Evolutionary conservation across 2,329 filamentous ascomycete genomes (phyloP), one percentile per base, ranked within the genome.

Genomic region (Cryphonectria radicalis): DNA sequence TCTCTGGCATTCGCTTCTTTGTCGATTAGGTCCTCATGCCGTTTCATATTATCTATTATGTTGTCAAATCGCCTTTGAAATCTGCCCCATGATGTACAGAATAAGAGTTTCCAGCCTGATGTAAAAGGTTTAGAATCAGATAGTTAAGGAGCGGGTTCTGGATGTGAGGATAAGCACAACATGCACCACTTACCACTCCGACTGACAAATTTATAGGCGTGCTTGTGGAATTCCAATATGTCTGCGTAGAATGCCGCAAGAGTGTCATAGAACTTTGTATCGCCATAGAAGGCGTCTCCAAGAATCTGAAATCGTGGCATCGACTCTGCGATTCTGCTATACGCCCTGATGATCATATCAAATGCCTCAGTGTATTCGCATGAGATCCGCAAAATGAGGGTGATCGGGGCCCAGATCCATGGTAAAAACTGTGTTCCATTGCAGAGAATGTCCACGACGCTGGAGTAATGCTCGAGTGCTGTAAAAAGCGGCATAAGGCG

Each of bases 391-490:
- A 83, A 67, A 3, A 84, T 77, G 2, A 84, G 73, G 10, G 78
- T 81, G 37, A 85, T 81, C 0, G 82, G 84, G 0, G 83, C 82
- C 84, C 85, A 87, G 0, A 86, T 76, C 80, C 80, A 86, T 0
- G 82, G 77, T 4, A 87, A 50, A 72, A 79, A 86, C 0, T 81
- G 81, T 0, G 83, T 86, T 0, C 83, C 84, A 63, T 85, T 84
- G 72, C 84, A 86, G 0, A 85, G 72, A 0, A 82, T 75, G 0
- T 85, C 83, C 0, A 86, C 76, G 0, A 77, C 76, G 55, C 81
- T 81, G 0, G 82, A 78, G 59, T 85, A 86, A 42, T 82, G 78
- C 59, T 82, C 80, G 0, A 87, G 72, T 0, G 80, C 82, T 0
- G 74, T 71, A 32, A 87, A 80, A 0, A 86, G 74, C 0, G 84